Percentiles rank a stretch among this genome's conserved stretches.
phyloP scores from a whole-genome alignment of 192 early-diverging fungal genomes.

The Umbelopsis sp. region DNA sequence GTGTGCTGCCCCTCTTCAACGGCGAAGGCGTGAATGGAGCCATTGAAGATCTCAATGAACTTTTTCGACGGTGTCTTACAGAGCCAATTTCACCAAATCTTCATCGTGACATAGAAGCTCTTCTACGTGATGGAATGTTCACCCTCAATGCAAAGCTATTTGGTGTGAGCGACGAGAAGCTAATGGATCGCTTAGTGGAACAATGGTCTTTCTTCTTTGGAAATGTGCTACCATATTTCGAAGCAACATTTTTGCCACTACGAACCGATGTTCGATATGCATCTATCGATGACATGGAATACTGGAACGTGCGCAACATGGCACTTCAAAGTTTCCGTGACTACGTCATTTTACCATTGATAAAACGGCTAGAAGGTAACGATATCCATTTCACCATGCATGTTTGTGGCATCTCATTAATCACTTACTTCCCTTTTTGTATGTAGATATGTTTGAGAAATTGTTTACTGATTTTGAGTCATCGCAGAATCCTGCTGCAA shows the following conservation, averaged over 20 bases:
- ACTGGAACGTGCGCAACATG: conserved; percentile 62
- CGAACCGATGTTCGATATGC: conserved; percentile 45
- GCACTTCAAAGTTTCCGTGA: conserved; percentile 68
- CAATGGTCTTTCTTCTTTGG: conserved; percentile 84
- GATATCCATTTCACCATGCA: neutral
- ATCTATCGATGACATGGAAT: conserved; percentile 39
- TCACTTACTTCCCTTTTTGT: neutral
- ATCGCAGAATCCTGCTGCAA: conserved; percentile 61
- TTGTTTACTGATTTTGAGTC: conserved; percentile 67
- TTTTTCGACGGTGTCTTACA: conserved; percentile 48
- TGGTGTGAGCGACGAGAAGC: conserved; percentile 63
- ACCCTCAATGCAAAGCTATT: conserved; percentile 68
- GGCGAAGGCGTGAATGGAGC: conserved; percentile 79
- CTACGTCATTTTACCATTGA: conserved; percentile 63
- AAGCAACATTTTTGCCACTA: conserved; percentile 84
- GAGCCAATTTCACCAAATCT: conserved; percentile 43
- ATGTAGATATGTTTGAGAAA: conserved; percentile 61
- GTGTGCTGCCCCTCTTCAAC: conserved; percentile 85
- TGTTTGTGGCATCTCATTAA: neutral
- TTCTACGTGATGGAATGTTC: conserved; percentile 63
- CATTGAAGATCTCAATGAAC: conserved; percentile 84
- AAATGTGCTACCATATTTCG: conserved; percentile 82
- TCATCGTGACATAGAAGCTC: conserved; percentile 58
- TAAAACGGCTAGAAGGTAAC: conserved; percentile 63
- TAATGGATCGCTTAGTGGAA: conserved; percentile 68